Evolutionary conservation across 1,284 basidiomycete genomes (phyloP), one percentile per base, ranked within the genome.

Genomic region (Ustanciosporium gigantosporum): DNA sequence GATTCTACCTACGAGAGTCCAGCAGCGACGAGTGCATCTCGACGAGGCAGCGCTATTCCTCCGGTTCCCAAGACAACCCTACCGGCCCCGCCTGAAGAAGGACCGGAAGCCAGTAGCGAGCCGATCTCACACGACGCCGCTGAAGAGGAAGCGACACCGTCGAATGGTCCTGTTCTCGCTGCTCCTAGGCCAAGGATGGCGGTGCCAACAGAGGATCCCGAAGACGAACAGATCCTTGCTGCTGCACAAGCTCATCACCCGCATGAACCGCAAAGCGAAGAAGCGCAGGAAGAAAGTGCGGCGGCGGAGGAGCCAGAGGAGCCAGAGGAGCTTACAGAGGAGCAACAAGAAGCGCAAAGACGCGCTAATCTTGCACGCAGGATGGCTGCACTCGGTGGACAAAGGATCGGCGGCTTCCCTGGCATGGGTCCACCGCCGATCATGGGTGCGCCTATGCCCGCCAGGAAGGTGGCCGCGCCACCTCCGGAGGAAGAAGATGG

Each of bases 401-500:
- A 68, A 25, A 39, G 71, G 8, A 64, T 76, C 35, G 73, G 70
- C 4, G 58, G 39, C 3, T 60, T 46, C 65, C 69, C 43, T 76
- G 68, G 90, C 87, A 77, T 92, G 90, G 89, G 56, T 20, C 55
- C 59, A 87, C 60, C 41, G 42, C 72, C 58, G 31, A 68, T 34
- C 50, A 78, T 52, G 79, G 74, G 43, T 37, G 75, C 22, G 75
- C 81, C 17, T 73, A 82, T 41, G 80, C 81, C 21, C 79, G 81
- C 41, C 82, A 82, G 57, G 81, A 82, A 51, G 76, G 81, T 44
- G 68, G 46, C 66, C 29, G 46, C 57, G 15, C 56, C 27, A 29
- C n/a, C n/a, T n/a, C n/a, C n/a, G n/a, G n/a, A n/a, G n/a, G n/a
- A n/a, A n/a, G n/a, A n/a, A n/a, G n/a, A n/a, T n/a, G n/a, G n/a